Evolutionary conservation across 2,329 filamentous ascomycete species (phyloP).

Genomic region (Ophiostoma angusticollis): DNA sequence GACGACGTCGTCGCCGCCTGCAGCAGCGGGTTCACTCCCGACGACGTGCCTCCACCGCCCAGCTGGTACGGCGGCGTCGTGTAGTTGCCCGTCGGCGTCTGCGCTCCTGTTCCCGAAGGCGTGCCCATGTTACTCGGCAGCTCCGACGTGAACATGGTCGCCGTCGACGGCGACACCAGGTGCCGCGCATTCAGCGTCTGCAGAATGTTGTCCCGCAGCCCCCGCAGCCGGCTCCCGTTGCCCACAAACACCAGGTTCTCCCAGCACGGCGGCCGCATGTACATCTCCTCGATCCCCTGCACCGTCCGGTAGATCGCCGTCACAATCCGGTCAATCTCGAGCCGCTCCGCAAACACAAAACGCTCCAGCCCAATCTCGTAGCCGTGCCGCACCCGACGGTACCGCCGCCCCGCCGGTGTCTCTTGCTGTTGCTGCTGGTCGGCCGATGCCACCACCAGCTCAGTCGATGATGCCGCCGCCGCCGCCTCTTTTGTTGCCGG

Average conservation of each 20-base stretch:
- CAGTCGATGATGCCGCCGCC: constrained; percentile 1
- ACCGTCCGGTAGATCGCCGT: constrained; percentile 74
- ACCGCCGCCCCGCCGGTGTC: constrained; percentile 10
- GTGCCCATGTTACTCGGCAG: constrained; percentile 89
- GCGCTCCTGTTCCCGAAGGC: constrained; percentile 76
- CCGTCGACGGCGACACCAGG: constrained; percentile 79
- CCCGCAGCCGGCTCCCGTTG: constrained; percentile 60
- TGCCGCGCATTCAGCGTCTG: constrained; percentile 70
- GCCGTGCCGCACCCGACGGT: constrained; percentile 39
- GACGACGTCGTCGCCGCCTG: constrained; percentile 72
- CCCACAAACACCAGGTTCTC: constrained; percentile 85
- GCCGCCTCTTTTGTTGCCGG: constrained; percentile 4
- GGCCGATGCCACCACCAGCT: neutral
- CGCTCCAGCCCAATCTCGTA: constrained; percentile 68
- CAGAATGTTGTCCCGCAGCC: constrained; percentile 81
- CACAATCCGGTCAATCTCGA: constrained; percentile 71
- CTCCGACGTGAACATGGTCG: constrained; percentile 94
- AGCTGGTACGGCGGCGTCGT: constrained; percentile 44
- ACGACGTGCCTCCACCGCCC: constrained; percentile 30
- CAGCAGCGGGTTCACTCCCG: constrained; percentile 70
- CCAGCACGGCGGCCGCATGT: constrained; percentile 79
- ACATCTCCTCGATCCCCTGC: constrained; percentile 69
- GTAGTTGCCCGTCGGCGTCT: constrained; percentile 64
- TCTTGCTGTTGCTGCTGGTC: constrained; percentile 4
- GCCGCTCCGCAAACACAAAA: constrained; percentile 55